Base-by-base conservation (phyloP, 116 monocot species). In the Dioscorea cayenensis region DNA sequence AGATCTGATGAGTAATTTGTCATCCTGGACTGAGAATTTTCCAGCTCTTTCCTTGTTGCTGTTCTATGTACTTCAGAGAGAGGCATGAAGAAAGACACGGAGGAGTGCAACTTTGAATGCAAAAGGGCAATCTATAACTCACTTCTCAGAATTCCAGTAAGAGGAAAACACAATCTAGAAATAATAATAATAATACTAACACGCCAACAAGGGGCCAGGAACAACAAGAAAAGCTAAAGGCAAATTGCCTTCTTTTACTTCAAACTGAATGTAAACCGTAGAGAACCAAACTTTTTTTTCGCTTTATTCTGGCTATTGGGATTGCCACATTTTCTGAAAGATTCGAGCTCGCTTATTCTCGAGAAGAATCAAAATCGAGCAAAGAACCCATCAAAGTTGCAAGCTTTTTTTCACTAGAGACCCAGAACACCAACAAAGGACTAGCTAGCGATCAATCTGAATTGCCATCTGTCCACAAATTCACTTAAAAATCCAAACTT, bases 1-100 rank as follows among this genome's bases (percentile, higher is more conserved):
- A 48, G 71, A 79, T 84, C 84, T 22, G 81, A 77, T 28, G 69
- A 75, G 77, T 35, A 72, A 71, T 66, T 82, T 52, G 71, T 16
- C 71, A 77, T 77, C 71, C 74, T 82, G 65, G 76, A 63, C 27
- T 77, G 75, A n/a, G 21, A 37, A 6, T 76, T 25, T 52, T 79
- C 82, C 13, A 68, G 36, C 70, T 80, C 72, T 20, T 14, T 20
- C 63, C 48, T 77, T 3, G 52, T 27, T 36, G 63, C 60, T 10
- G 79, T 17, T 3, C 65, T 63, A 70, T 72, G 69, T 19, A 78
- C 60, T 61, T 79, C 81, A 37, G 85, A 71, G 55, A 81, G 76
- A 11, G 81, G 81, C 78, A 78, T 78, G 51, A 52, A 68, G 19
- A 13, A 64, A 9, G 14, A 11, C 55, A 16, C 10, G 6, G 51